Conservation (phyloP, 768 basidiomycete genomes). For the Trametes meyenii region DNA sequence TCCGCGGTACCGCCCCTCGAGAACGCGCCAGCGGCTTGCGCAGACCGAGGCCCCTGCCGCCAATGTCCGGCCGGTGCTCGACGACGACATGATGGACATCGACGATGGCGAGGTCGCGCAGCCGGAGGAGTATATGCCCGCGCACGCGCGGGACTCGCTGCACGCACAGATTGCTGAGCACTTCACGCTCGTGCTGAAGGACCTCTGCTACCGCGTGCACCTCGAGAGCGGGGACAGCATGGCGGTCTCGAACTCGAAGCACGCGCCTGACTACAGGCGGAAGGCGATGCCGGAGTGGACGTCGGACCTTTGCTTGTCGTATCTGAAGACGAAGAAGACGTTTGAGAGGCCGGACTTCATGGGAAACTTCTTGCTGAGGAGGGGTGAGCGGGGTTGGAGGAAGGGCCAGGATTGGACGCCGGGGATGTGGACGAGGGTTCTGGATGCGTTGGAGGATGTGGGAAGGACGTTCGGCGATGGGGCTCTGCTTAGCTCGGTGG, state of each 20-base stretch:
- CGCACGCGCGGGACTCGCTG: conserved; percentile 64
- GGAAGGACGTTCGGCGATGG: conserved; percentile 56
- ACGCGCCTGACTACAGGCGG: conserved; percentile 56
- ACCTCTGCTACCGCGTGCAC: conserved; percentile 53
- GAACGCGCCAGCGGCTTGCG: conserved; percentile 12
- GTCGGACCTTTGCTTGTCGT: conserved; percentile 58
- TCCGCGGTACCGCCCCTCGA: conserved; percentile 27
- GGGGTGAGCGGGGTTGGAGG: conserved; percentile 53
- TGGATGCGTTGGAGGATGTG: conserved; percentile 49
- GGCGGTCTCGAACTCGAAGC: conserved; percentile 43
- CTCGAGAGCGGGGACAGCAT: conserved; percentile 36
- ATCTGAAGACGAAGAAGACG: conserved; percentile 47
- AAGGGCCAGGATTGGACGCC: conserved; percentile 77
- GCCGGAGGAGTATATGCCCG: conserved; percentile 44
- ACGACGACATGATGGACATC: conserved; percentile 54
- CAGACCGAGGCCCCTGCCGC: conserved; percentile 22
- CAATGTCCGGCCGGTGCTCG: conserved; percentile 3
- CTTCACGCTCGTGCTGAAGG: conserved; percentile 62
- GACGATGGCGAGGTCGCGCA: conserved; percentile 49
- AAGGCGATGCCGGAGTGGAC: conserved; percentile 54
- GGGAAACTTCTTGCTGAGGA: conserved; percentile 53
- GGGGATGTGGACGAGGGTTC: conserved; percentile 62
- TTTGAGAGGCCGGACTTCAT: conserved; percentile 47
- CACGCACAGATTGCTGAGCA: conserved; percentile 72
- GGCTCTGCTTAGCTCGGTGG: conserved; percentile 53